Base-by-base conservation (phyloP, 495 filamentous ascomycete genomes). In the Hypoxylon intermedium region DNA sequence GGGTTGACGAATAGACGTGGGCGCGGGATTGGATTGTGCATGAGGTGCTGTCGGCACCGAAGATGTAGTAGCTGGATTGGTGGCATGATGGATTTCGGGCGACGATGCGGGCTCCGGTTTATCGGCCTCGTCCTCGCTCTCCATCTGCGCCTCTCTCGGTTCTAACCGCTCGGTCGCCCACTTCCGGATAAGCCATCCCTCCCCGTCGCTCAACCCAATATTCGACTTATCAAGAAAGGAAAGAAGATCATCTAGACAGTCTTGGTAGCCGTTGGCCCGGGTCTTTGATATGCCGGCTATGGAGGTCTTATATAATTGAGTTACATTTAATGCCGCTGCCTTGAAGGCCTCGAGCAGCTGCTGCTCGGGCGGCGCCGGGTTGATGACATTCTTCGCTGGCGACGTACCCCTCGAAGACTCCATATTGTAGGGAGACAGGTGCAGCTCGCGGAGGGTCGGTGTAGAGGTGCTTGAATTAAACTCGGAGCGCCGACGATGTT, bases 241-340 rank as follows among this genome's bases (percentile, higher is more conserved):
- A 2, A 97, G 73, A 3, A 99, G 74, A 57, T 98, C 94, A 49
- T 97, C 92, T 41, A 99, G 79, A 20, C 92, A 95, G 57, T 98
- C 92, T 68, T 97, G 92, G 65, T 97, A 98, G 4, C 95, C 95
- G 33, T 89, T 85, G 7, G 82, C 75, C 18, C 87, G 85, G 13
- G 92, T 82, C 58, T 88, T 86, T n/a, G 85, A 78, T 63, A 90
- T 85, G 16, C 91, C 88, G 48, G 84, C 78, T 1, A 88, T 87
- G 12, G 93, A 92, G 47, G 87, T 90, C 72, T 96, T 97, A 77
- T 97, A 98, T 23, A 99, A 87, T 60, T 92, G 93, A 41, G 95
- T 98, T 47, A 98, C 93, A 2, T 95, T 96, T 16, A 97, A 79
- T 11, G 95, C 95, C 18, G 95, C 95, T 31, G 87, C 83, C 71